Base-by-base conservation (phyloP, 176 grass and related monocot genomes). In the Musa schizocarpa region DNA sequence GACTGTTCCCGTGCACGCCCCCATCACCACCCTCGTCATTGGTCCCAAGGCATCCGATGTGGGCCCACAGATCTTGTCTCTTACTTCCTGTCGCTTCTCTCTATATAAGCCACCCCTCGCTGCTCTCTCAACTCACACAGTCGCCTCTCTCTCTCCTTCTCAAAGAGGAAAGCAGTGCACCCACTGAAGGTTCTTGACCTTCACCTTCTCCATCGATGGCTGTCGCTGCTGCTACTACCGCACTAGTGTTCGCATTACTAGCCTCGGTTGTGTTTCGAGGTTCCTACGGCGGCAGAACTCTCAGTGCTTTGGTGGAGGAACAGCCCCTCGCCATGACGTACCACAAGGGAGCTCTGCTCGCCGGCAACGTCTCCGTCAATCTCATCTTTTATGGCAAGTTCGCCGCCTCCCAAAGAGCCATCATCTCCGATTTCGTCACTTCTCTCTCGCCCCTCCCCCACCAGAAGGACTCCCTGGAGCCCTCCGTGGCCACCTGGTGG, bases 301-400 rank as follows among this genome's bases (percentile, higher is more conserved):
- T 56, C 72, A 27, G 23, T 5, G 22, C 22, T 50, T 19, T 56
- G 23, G 72, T 57, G 23, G 72, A 74, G 23, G 53, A 57, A 11
- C 72, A 74, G 50, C 72, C 72, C 13, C 72, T 74, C 10, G 24
- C 53, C 19, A 80, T 93, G 0, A 89, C 87, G 10, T 93, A 93
- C 80, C 90, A 93, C 77, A 89, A 93, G 49, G 87, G 90, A 21
- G 75, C 70, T 13, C 77, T 93, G 9, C 85, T 93, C 63, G 20
- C 27, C 7, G 90, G 87, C 27, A 58, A 82, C 66, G 83, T 93
- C 74, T 85, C 90, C 17, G 49, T 89, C 1, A 83, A 87, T 11
- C 61, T 93, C 21, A 26, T 93, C 65, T 93, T 80, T 82, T 93
- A 93, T 58, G 90, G 90, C 9, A 55, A 49, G 75, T 93, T 93